Base-by-base conservation (phyloP, 441 rosid genomes). In the Pelargonium australe region DNA sequence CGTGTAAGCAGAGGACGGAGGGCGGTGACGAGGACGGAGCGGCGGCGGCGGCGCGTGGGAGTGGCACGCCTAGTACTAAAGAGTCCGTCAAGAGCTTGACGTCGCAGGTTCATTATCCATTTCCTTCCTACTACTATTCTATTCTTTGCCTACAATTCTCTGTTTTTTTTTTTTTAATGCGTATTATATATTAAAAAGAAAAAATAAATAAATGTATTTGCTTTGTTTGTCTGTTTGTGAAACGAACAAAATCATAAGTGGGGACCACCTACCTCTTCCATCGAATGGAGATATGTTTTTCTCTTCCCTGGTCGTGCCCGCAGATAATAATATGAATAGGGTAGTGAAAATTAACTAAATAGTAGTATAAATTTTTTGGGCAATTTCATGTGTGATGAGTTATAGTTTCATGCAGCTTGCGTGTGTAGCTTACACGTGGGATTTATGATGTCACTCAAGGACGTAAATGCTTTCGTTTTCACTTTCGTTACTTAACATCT, bases 51-150 rank as follows among this genome's bases (percentile, higher is more conserved):
- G 86, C 89, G 86, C 91, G 97, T 84, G 97, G 95, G 3, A 84
- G 85, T 82, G 79, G 81, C 40, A 85, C 96, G 69, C 96, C 96
- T 28, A 85, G 81, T 71, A 81, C 96, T 5, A 95, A 86, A 80
- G 99, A 95, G 80, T 92, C 98, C 87, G 99, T 92, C 91, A 95
- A 90, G 85, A 89, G 97, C 96, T 90, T 95, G 72, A 95, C 99
- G 66, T 67, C 94, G 53, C 99, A 95, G 98, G 99, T 95, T 62
- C 73, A 2, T 23, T 8, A 28, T 61, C 40, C 40, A 1, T 3
- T 53, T 61, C 64, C 40, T 61, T 47, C 53, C 53, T 47, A 47
- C 53, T 25, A 25, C 2, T 25, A 11, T 11, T 2, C 12, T 17
- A 12, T 43, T 55, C 23, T 51, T n/a, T 51, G 9, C 44, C 9